Base-by-base conservation (phyloP, 768 basidiomycete species). In the Rhodotorula taiwanensis region DNA sequence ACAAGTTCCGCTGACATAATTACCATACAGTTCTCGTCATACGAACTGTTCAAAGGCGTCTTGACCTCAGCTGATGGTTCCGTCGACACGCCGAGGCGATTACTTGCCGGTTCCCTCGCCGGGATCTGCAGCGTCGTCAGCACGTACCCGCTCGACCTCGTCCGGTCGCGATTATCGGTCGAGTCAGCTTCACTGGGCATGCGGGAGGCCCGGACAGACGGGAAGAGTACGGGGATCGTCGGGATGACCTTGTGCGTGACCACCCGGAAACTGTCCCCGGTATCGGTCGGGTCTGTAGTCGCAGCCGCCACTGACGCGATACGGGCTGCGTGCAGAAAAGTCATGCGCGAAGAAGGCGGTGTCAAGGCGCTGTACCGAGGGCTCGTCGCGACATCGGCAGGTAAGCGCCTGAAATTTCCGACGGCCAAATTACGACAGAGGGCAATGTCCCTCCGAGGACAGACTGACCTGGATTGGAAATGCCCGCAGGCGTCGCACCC, bases 341-440 rank as follows among this genome's bases (percentile, higher is more conserved):
- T 98, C 2, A 52, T 83, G 92, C 78, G 81, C 83, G 93, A 94
- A 72, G 94, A 98, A 75, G 94, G 94, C 34, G 93, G 93, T 1
- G 74, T 94, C 18, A 81, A 84, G 53, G 94, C 84, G 9, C 77
- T 99, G 52, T 80, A 98, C 75, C 83, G 91, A 39, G 94, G 92
- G 0, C 74, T 93, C 41, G 78, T 87, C 16, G 83, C 91, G 18
- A 95, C 91, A 0, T 86, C 88, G 5, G 79, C 58, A 4, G 70
- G 67, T 34, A 28, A 31, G 52, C 31, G 20, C 9, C 27, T 30
- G n/a, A n/a, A n/a, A n/a, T n/a, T n/a, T n/a, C n/a, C n/a, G n/a
- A n/a, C n/a, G n/a, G n/a, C n/a, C n/a, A n/a, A n/a, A n/a, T n/a
- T n/a, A n/a, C n/a, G n/a, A n/a, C n/a, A n/a, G n/a, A n/a, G n/a